These are phyloP conservation scores for Sisymbrium altissimum DNA, from an alignment of 345 rosid species.

Conservation along the genomic window DNA sequence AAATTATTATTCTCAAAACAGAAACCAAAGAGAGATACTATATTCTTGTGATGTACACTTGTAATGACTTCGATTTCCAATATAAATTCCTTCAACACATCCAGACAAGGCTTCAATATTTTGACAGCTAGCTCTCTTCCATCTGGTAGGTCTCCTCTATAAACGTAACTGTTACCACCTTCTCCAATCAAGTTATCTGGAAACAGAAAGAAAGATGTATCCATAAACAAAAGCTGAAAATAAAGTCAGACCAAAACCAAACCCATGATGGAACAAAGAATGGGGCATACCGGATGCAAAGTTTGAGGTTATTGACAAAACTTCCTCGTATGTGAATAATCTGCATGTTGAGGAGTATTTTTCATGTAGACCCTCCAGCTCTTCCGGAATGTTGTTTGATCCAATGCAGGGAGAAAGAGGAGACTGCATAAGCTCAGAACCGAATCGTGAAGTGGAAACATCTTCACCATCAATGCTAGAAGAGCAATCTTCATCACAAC, in stretches of 20 bases:
- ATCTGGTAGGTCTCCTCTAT: constrained; percentile 74
- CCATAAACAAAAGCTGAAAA: constrained; percentile 2
- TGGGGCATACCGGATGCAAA: constrained; percentile 60
- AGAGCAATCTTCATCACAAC: constrained; percentile 33
- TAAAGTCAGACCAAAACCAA: constrained; percentile 9
- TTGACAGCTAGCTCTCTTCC: constrained; percentile 95
- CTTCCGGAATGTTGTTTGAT: constrained; percentile 43
- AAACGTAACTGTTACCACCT: constrained; percentile 94
- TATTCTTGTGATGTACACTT: constrained; percentile 68
- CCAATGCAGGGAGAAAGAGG: constrained; percentile 42
- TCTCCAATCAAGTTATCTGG: constrained; percentile 85
- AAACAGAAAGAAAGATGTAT: constrained; percentile 22
- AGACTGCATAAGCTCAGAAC: constrained; percentile 35
- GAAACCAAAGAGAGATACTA: constrained; percentile 78
- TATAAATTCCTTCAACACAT: constrained; percentile 64
- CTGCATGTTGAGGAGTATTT: constrained; percentile 76
- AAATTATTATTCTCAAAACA: constrained; percentile 69
- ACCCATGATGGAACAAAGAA: not conserved
- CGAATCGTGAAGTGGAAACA: constrained; percentile 49
- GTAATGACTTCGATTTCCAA: constrained; percentile 82
- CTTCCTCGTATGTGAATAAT: constrained; percentile 76
- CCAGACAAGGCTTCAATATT: constrained; percentile 66
- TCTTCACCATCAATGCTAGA: constrained; percentile 52
- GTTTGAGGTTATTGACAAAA: constrained; percentile 59
- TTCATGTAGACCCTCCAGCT: constrained; percentile 63